Percentiles rank a stretch among this genome's conserved stretches.
Evolutionary conservation across 2,329 filamentous ascomycete species (phyloP).

Genomic region (Cercospora brassicicola): DNA sequence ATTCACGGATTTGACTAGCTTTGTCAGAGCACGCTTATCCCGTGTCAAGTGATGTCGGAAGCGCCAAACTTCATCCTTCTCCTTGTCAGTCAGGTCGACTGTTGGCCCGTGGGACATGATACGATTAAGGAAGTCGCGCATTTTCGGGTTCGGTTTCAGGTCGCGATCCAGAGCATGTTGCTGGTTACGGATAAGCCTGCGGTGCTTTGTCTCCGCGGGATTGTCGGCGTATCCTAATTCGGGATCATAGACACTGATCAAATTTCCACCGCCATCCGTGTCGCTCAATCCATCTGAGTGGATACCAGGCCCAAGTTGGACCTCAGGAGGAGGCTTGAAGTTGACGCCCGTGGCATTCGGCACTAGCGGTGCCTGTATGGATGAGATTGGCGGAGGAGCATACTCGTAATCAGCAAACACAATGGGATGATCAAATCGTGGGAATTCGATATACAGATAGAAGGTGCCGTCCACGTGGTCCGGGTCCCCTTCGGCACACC

Average conservation of each 20-base stretch:
- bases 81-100: conserved; percentile 80
- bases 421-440: conserved; percentile 91
- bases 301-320: conserved; percentile 87
- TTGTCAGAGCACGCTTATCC: conserved; percentile 84
- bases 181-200: conserved; percentile 85
- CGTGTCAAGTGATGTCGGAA: conserved; percentile 92
- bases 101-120: conserved; percentile 93
- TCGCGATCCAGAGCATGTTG: conserved; percentile 92
- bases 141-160: conserved; percentile 92
- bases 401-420: conserved; percentile 96
- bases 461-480: conserved; percentile 65
- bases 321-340: conserved; percentile 78
- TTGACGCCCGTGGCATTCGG: conserved; percentile 68
- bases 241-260: conserved; percentile 88
- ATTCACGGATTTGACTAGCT: conserved; percentile 96
- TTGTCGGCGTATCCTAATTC: conserved; percentile 88
- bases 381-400: conserved; percentile 76
- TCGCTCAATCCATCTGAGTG: conserved; percentile 60
- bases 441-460: conserved; percentile 84
- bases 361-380: conserved; percentile 53
- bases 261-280: conserved; percentile 58
- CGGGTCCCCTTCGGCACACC: conserved; percentile 42
- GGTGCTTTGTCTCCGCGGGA: conserved; percentile 91
- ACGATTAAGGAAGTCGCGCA: conserved; percentile 84
- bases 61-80: conserved; percentile 96